Conservation (phyloP, 768 basidiomycete genomes). For the Agrocybe praecox region DNA sequence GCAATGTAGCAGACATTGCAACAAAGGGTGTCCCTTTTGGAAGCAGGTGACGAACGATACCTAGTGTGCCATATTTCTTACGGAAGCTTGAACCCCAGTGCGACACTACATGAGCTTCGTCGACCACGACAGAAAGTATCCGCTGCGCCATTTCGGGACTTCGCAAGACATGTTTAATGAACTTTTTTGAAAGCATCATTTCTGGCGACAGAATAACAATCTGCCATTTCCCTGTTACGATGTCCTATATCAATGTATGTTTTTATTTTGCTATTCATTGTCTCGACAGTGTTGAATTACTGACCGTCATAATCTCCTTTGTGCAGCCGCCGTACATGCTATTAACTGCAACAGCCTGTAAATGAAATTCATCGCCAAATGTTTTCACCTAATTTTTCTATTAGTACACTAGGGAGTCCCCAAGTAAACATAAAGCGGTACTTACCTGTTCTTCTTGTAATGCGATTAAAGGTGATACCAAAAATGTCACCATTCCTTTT, state of each 20-base stretch:
- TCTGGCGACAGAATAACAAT: constrained; percentile 37
- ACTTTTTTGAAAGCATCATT: constrained; percentile 28
- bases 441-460: constrained; percentile 33
- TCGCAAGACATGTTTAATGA: constrained; percentile 26
- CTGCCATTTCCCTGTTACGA: constrained; percentile 28
- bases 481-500: constrained; percentile 31
- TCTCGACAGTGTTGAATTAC: too few species aligned
- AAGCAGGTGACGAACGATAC: constrained; percentile 28
- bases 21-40: constrained; percentile 30
- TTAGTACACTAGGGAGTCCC: too few species aligned
- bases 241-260: too few species aligned
- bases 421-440: too few species aligned
- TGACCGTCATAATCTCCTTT: constrained; percentile 24
- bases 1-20: constrained; percentile 35
- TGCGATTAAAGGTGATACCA: constrained; percentile 39
- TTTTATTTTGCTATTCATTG: too few species aligned
- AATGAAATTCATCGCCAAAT: constrained; percentile 29
- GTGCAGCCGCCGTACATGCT: constrained; percentile 30
- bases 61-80: constrained; percentile 30
- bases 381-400: constrained; percentile 26
- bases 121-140: constrained; percentile 29
- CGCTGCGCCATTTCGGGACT: constrained; percentile 19
- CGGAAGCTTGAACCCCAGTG: constrained; percentile 38
- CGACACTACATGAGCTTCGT: constrained; percentile 39
- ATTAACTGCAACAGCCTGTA: constrained; percentile 33